Conservation (phyloP, 139 green algal species). For the Coccomyxa sp. region DNA sequence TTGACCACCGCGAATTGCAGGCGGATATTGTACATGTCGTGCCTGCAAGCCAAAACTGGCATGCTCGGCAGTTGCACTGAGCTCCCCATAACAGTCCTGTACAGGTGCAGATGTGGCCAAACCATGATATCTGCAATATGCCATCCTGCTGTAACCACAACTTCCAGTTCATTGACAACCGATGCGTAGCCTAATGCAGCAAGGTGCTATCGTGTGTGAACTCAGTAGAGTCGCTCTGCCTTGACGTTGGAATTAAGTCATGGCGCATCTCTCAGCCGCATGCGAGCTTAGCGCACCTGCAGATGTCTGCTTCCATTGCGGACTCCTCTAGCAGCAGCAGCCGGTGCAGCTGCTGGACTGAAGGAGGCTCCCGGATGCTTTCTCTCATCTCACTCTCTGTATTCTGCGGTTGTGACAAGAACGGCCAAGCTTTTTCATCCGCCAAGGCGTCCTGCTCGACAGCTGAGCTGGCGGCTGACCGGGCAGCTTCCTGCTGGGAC, state of each 20-base stretch:
- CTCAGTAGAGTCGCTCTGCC: neutral
- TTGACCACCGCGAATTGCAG: constrained; percentile 1
- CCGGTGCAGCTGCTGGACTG: constrained; percentile 13
- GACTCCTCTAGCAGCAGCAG: constrained; percentile 39
- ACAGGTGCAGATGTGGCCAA: neutral
- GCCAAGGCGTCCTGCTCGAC: neutral
- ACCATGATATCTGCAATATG: neutral
- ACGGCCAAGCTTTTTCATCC: neutral
- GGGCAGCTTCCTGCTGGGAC: neutral
- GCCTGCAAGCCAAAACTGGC: constrained; percentile 4
- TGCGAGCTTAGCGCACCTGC: constrained; percentile 5
- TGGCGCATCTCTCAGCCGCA: neutral
- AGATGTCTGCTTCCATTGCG: constrained; percentile 29
- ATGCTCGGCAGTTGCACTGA: neutral
- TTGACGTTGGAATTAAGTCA: neutral
- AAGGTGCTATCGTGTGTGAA: neutral
- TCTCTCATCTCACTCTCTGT: neutral
- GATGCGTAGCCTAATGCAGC: neutral
- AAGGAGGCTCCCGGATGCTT: neutral
- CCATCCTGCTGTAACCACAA: neutral
- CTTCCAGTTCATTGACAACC: neutral
- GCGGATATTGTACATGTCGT: constrained; percentile 26
- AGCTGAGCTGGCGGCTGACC: neutral
- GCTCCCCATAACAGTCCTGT: neutral
- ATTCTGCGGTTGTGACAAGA: neutral